phyloP scores from a whole-genome alignment of 208 protist species.

The Trypanosomatidae sp. region DNA sequence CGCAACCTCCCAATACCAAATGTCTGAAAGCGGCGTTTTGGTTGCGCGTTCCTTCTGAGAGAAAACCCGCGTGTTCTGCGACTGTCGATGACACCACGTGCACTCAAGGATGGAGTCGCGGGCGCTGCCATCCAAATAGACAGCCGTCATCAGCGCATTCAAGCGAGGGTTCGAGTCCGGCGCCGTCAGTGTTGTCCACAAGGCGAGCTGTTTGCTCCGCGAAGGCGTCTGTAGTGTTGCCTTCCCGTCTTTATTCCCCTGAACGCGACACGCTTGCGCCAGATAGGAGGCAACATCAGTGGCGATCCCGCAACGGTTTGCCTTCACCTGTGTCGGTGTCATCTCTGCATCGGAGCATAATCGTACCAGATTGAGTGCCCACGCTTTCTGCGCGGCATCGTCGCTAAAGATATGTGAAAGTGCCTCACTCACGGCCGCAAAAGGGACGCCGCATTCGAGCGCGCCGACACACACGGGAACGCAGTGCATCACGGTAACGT shows the following conservation, averaged over 20 bases:
- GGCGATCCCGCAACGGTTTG: neutral
- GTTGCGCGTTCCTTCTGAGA: neutral
- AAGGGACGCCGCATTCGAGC: conserved; percentile 52
- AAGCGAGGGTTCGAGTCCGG: conserved; percentile 29
- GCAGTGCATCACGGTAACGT: conserved; percentile 34
- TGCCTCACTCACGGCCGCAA: conserved; percentile 46
- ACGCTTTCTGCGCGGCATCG: conserved; percentile 12
- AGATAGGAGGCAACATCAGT: conserved; percentile 2
- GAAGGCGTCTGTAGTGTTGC: conserved; percentile 20
- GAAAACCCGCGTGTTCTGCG: neutral
- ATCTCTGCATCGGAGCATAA: conserved; percentile 13
- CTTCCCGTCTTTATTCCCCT: conserved; percentile 2
- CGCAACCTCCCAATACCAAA: conserved; percentile 50
- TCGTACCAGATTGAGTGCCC: conserved; percentile 25
- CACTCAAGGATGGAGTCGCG: conserved; percentile 23
- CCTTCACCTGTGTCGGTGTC: neutral
- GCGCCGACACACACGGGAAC: conserved; percentile 50
- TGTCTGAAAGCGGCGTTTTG: neutral
- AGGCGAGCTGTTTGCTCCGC: conserved; percentile 58
- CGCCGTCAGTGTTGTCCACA: conserved; percentile 50
- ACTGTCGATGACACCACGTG: neutral
- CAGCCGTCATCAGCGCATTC: conserved; percentile 31
- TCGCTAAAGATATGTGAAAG: conserved; percentile 29
- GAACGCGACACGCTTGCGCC: neutral
- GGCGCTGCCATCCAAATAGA: conserved; percentile 35